Base-by-base conservation (phyloP, 441 rosid genomes). In the Sinapis alba region DNA sequence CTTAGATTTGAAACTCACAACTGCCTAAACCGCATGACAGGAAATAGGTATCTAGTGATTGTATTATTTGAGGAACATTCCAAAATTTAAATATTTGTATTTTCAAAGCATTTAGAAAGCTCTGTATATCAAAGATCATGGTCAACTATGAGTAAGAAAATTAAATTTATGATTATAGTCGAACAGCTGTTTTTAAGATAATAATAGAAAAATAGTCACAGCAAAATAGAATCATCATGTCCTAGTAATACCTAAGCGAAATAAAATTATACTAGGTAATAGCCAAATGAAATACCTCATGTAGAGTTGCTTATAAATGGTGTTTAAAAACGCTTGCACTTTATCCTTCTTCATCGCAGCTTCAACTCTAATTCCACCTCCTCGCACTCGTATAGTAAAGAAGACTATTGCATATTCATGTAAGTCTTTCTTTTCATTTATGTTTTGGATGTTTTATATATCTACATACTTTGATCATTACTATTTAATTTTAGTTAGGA, bases 201-300 rank as follows among this genome's bases (percentile, higher is more conserved):
- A 24, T 26, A 23, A 75, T 26, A 60, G 24, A 75, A 75, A 69
- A 75, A 69, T 61, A 51, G 41, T 20, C n/a, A 69, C 70, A 76
- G 65, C 59, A 69, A 62, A 76, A 62, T 50, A 62, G 21, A 76
- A 69, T 47, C 58, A 75, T 26, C n/a, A 0, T 47, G 73, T 62
- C 69, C 47, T 69, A 62, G 69, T 8, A 50, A 54, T 30, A 16
- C 36, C 24, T 51, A 61, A 68, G 21, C 15, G 70, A 54, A 69
- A 38, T 27, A 69, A 38, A 16, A 16, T 8, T 38, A 5, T 62
- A 36, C 1, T n/a, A 8, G 16, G 16, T 41, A 41, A 5, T 38
- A 34, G 3, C 30, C 71, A 76, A 76, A 63, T 21, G 43, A 60
- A 70, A 76, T 76, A 76, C 70, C 71, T 76, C 71, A 15, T 63